Base-by-base conservation (phyloP, 73 alveolate species). In the Paramecium primaurelia region DNA sequence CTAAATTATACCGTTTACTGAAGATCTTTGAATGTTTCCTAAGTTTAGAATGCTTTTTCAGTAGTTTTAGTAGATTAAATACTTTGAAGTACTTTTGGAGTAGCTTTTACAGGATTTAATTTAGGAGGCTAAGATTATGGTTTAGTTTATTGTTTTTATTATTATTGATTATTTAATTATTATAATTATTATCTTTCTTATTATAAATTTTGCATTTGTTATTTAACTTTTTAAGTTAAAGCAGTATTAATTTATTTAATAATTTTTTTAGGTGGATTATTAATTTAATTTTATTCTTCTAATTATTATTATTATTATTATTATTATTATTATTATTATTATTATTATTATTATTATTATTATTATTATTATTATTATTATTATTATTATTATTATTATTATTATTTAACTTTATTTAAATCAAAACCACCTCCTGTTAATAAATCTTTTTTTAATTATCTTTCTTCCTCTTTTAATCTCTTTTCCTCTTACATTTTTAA, bases 361-460 rank as follows among this genome's bases (percentile, higher is more conserved):
- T 73, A 71, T 71, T 71, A 25, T 30, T 9, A 20, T 30, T 30
- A 10, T 18, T 71, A 30, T 71, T 71, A 11, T 25, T 71, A 36
- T 36, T 71, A 38, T 38, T 71, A 71, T 71, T 71, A 26, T 30
- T 11, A 20, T 30, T 30, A 11, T 20, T 73, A 32, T 36, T 73
- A 12, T 26, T 73, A 37, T 37, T 73, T 73, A 3, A 44, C 87
- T 16, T 73, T 73, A 73, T 73, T 40, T 80, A 80, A 44, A 80
- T 80, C 91, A 80, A 80, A 80, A 38, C 91, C 91, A 10, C 91
- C 91, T 49, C 91, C 91, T 18, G 91, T 80, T 26, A 80, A 49
- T n/a, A 49, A 18, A 80, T 80, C 91, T 44, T 47, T 40, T 34
- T 80, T 80, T 18, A 6, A 22, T 49, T 20, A 47, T 80, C 91